Evolutionary conservation across 805 yeast genomes (phyloP).

Genomic region (Wickerhamiella parazyma): DNA sequence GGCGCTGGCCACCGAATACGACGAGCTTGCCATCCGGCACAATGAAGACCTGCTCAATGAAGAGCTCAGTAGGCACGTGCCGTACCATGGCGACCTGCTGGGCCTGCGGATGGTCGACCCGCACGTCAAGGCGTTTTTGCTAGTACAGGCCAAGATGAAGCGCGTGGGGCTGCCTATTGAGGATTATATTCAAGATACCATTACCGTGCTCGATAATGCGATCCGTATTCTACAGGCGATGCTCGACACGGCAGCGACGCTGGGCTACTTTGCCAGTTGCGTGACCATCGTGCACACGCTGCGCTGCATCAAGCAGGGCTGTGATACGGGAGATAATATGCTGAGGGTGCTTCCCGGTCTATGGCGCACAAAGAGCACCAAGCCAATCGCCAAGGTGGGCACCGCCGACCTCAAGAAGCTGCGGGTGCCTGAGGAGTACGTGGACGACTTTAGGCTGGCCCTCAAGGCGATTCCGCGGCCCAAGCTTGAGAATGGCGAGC

Average conservation of each 20-base stretch:
- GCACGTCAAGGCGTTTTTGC: constrained; percentile 61
- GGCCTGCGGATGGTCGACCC: constrained; percentile 63
- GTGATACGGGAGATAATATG: constrained; percentile 13
- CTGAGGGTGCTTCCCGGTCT: constrained; percentile 16
- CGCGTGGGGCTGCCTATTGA: constrained; percentile 78
- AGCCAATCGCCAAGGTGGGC: constrained; percentile 22
- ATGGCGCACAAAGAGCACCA: constrained; percentile 9
- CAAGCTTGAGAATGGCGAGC: constrained; percentile 17
- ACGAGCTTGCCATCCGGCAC: constrained; percentile 80
- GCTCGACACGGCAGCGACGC: constrained; percentile 77
- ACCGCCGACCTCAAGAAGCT: constrained; percentile 28
- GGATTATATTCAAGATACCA: constrained; percentile 87
- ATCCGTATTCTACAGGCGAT: constrained; percentile 87
- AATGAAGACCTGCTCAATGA: constrained; percentile 80
- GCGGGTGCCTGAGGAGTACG: constrained; percentile 31
- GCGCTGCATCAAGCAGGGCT: constrained; percentile 78
- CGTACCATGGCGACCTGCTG: constrained; percentile 37
- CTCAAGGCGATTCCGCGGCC: constrained; percentile 54
- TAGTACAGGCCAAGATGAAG: constrained; percentile 59
- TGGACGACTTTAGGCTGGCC: constrained; percentile 38
- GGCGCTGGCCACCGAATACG: constrained; percentile 63
- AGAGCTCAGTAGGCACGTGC: constrained; percentile 59
- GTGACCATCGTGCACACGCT: constrained; percentile 50
- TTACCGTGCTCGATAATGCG: constrained; percentile 85
- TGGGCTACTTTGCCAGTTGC: constrained; percentile 56